phyloP scores from a whole-genome alignment of 2,329 filamentous ascomycete species.

The Fusarium citri region DNA sequence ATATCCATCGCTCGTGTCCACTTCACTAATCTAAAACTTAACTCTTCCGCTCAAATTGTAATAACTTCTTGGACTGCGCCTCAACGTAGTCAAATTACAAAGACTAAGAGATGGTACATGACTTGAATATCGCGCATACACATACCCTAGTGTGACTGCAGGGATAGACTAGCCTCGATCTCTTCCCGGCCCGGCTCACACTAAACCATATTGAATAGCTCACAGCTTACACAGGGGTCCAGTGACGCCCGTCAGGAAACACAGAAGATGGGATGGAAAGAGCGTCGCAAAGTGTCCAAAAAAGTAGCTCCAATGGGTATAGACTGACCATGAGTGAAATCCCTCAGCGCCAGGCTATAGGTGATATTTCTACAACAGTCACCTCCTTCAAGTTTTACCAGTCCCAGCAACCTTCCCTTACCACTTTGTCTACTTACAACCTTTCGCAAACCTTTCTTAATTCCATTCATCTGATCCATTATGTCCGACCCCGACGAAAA shows the following conservation, averaged over 20 bases:
- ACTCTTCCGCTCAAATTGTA: not conserved
- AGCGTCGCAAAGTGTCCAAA: not conserved
- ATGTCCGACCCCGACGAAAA: slow-evolving; percentile 18
- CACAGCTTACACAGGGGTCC: not conserved
- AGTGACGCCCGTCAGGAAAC: not conserved
- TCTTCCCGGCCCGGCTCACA: not conserved
- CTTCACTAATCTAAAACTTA: not conserved
- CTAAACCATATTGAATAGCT: not conserved
- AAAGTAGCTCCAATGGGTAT: not conserved
- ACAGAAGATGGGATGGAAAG: not conserved
- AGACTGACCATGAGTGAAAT: not conserved
- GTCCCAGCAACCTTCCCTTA: not conserved
- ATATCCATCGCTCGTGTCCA: not conserved
- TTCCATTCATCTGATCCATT: not conserved
- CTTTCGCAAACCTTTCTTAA: not conserved
- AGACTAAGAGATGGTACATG: not conserved
- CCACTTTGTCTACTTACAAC: not conserved
- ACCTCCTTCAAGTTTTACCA: not conserved
- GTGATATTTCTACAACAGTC: not conserved
- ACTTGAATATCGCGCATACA: not conserved
- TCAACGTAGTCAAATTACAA: not conserved
- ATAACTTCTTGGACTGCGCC: not conserved
- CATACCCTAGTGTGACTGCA: not conserved
- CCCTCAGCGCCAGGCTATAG: not conserved
- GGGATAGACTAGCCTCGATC: not conserved